Evolutionary conservation across 1,284 basidiomycete species (phyloP).

Genomic region (Gymnopus androsaceus): DNA sequence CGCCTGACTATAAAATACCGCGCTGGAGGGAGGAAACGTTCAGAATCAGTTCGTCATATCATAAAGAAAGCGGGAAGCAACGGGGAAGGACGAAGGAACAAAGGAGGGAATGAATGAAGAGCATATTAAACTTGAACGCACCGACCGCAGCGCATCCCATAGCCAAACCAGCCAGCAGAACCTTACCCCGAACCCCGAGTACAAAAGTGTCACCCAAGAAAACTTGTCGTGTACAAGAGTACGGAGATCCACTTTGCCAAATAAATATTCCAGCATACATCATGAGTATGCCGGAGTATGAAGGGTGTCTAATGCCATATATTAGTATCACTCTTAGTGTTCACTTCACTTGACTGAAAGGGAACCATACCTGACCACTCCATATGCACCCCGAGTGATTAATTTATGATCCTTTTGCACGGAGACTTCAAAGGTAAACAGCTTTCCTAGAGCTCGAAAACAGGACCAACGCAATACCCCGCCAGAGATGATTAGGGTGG

Average conservation of each 20-base stretch:
- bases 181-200: slow-evolving; percentile 5
- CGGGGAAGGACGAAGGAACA: no score
- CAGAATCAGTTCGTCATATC: no score
- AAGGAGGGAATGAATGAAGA: no score
- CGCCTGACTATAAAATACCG: no score
- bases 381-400: slow-evolving; percentile 9
- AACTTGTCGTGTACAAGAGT: slow-evolving; percentile 9
- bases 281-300: slow-evolving; percentile 1
- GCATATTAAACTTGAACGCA: no score
- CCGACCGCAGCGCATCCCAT: background rate
- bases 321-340: background rate
- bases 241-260: background rate
- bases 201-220: slow-evolving; percentile 1
- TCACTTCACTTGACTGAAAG: background rate
- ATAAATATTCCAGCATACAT: slow-evolving; percentile 7
- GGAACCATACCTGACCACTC: slow-evolving; percentile 6
- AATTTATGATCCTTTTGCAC: slow-evolving; percentile 8
- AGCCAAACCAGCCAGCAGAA: background rate
- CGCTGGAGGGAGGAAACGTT: no score
- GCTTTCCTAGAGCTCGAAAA: slow-evolving; percentile 4
- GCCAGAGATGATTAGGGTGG: slow-evolving; percentile 1
- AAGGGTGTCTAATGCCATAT: background rate
- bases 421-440: slow-evolving; percentile 13
- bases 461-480: slow-evolving; percentile 10
- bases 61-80: no score